These are phyloP conservation scores for Omphalotus olearius DNA, from an alignment of 1,284 basidiomycete species.

Conservation along the genomic window DNA sequence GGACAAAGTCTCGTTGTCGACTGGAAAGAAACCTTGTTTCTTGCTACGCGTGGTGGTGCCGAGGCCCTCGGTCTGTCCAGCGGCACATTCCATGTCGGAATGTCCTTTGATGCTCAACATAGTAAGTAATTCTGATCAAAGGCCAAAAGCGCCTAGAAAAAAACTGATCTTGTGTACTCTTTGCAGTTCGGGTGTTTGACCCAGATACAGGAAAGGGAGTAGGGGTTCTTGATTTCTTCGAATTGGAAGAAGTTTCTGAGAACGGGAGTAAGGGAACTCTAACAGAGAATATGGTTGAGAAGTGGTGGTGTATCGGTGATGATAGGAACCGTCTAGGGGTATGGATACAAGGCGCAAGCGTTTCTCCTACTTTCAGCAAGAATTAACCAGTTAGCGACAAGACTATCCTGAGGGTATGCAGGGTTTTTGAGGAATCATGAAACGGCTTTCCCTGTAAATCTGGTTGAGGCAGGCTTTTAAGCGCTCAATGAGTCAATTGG, in stretches of 20 bases:
- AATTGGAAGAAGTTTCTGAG: conserved; percentile 25
- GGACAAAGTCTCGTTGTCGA: conserved; percentile 43
- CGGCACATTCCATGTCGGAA: conserved; percentile 62
- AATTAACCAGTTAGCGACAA: too few relatives aligned
- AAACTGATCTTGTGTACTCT: neutral
- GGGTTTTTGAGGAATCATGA: too few relatives aligned
- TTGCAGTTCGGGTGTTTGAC: conserved; percentile 50
- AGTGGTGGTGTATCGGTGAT: conserved; percentile 86
- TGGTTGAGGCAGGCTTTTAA: too few relatives aligned
- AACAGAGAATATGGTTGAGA: conserved; percentile 63
- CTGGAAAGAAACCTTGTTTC: conserved; percentile 77
- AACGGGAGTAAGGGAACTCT: conserved; percentile 20
- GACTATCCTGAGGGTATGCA: too few relatives aligned
- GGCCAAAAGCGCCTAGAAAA: neutral
- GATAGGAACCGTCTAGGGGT: conserved; percentile 56
- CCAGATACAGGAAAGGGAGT: conserved; percentile 34
- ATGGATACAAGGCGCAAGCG: conserved; percentile 66
- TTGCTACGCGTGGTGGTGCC: conserved; percentile 77
- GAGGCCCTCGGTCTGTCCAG: conserved; percentile 54
- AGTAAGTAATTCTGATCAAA: conserved; percentile 43
- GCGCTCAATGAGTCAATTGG: too few relatives aligned
- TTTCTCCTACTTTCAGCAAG: neutral
- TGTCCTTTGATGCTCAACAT: conserved; percentile 78
- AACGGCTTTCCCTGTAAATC: too few relatives aligned
- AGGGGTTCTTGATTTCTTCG: conserved; percentile 70